Conservation (phyloP, 1,284 basidiomycete species). For the Lentinula novae-zelandiae region DNA sequence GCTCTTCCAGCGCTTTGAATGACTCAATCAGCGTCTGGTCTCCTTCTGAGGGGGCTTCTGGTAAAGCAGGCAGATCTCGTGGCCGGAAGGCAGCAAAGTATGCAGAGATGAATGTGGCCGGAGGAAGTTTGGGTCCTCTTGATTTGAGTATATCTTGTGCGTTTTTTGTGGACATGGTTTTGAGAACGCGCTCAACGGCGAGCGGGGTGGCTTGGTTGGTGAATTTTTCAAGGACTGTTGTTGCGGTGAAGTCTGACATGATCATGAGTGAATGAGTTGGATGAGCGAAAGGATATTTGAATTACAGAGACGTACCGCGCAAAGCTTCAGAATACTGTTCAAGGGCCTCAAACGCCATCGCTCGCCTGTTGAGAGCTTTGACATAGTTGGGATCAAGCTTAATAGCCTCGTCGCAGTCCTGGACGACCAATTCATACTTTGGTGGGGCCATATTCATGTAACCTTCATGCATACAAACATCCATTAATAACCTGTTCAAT, state of each 20-base stretch:
- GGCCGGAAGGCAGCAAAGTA: conserved; percentile 97
- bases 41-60: conserved; percentile 74
- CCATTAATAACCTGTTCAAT: neutral
- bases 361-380: conserved; percentile 94
- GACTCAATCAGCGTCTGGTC: conserved; percentile 84
- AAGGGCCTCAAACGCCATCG: conserved; percentile 80
- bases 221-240: conserved; percentile 94
- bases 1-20: conserved; percentile 80
- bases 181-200: conserved; percentile 90
- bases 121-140: conserved; percentile 85
- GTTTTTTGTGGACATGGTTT: conserved; percentile 74
- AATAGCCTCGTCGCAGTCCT: conserved; percentile 89
- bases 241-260: conserved; percentile 88
- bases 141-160: conserved; percentile 73
- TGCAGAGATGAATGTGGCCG: conserved; percentile 90
- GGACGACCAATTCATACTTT: conserved; percentile 81
- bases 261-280: neutral
- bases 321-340: conserved; percentile 74
- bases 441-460: conserved; percentile 91
- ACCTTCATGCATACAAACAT: conserved; percentile 41
- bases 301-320: conserved; percentile 50
- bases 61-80: conserved; percentile 69
- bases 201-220: conserved; percentile 77
- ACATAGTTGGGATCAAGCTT: conserved; percentile 85
- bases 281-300: neutral